Evolutionary conservation across 2,329 filamentous ascomycete species (phyloP).

Genomic region (Massarina eburnea): DNA sequence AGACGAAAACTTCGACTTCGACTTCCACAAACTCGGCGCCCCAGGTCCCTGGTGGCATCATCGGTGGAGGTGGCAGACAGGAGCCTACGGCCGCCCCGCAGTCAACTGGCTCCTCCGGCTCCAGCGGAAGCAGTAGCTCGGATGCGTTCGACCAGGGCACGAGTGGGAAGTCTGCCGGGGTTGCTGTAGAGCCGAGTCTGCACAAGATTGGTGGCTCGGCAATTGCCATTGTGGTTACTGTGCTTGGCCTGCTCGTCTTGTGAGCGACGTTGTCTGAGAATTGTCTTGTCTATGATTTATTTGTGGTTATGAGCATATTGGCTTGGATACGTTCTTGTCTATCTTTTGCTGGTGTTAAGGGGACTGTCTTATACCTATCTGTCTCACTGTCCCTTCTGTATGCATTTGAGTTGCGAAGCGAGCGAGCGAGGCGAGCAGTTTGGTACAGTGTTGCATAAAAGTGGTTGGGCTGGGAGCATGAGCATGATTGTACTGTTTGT

Average conservation of each 20-base stretch:
- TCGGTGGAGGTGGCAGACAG: slow-evolving; percentile 50
- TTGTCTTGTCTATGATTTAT: slow-evolving; percentile 3
- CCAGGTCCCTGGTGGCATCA: slow-evolving; percentile 59
- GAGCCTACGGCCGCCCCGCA: slow-evolving; percentile 15
- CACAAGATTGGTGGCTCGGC: slow-evolving; percentile 33
- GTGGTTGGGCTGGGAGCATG: too few species aligned
- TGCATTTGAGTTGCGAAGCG: too few species aligned
- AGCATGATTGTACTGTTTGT: too few species aligned
- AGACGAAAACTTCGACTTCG: slow-evolving; percentile 30
- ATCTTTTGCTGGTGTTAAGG: too few species aligned
- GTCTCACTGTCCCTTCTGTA: too few species aligned
- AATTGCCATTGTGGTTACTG: slow-evolving; percentile 37
- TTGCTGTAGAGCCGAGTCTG: slow-evolving; percentile 24
- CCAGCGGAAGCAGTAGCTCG: slow-evolving; percentile 17
- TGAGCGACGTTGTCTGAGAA: slow-evolving; percentile 10
- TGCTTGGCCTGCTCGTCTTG: slow-evolving; percentile 34
- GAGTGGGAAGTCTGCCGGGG: slow-evolving; percentile 15
- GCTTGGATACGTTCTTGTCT: too few species aligned
- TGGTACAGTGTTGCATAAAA: too few species aligned
- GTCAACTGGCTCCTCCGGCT: slow-evolving; percentile 19
- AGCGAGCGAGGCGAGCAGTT: too few species aligned
- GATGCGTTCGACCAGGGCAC: slow-evolving; percentile 11
- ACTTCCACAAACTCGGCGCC: slow-evolving; percentile 39
- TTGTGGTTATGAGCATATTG: slow-evolving; percentile 8
- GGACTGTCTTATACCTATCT: too few species aligned